These are phyloP conservation scores for Cymbopogon citratus DNA, from an alignment of 176 grass and related monocot species.

Conservation along the genomic window DNA sequence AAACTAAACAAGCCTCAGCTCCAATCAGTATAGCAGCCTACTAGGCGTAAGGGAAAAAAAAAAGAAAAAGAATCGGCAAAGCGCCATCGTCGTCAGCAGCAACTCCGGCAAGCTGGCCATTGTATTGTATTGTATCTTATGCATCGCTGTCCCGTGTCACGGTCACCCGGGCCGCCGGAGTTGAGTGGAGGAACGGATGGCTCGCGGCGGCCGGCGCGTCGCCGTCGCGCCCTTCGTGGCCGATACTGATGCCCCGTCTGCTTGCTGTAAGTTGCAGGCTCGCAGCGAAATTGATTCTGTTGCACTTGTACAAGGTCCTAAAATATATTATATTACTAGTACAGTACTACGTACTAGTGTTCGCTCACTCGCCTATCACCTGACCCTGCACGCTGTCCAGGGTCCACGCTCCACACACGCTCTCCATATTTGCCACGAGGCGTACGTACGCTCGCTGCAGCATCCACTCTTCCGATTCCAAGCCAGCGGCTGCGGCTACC, in stretches of 20 bases:
- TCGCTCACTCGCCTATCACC: no score
- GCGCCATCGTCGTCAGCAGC: background rate
- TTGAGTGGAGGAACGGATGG: background rate
- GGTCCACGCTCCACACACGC: no score
- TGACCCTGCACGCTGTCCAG: no score
- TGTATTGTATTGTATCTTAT: background rate
- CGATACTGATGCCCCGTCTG: background rate
- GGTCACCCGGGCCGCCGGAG: background rate
- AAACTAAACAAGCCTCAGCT: no score
- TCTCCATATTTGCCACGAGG: no score
- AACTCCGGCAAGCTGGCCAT: background rate
- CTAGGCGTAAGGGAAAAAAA: background rate
- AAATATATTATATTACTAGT: no score
- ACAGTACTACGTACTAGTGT: no score
- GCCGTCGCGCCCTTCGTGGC: background rate
- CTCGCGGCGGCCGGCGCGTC: background rate
- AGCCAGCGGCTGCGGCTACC: no score
- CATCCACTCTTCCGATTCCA: no score
- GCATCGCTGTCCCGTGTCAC: background rate
- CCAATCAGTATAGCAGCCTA: background rate
- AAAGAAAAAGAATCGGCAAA: background rate
- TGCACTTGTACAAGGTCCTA: background rate
- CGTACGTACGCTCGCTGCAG: no score
- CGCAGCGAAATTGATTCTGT: background rate
- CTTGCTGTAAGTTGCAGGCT: background rate